A percentile compares a stretch with the other conserved stretches of the same genome.
phyloP scores from a whole-genome alignment of 441 rosid species.

The Erysimum cheiri region DNA sequence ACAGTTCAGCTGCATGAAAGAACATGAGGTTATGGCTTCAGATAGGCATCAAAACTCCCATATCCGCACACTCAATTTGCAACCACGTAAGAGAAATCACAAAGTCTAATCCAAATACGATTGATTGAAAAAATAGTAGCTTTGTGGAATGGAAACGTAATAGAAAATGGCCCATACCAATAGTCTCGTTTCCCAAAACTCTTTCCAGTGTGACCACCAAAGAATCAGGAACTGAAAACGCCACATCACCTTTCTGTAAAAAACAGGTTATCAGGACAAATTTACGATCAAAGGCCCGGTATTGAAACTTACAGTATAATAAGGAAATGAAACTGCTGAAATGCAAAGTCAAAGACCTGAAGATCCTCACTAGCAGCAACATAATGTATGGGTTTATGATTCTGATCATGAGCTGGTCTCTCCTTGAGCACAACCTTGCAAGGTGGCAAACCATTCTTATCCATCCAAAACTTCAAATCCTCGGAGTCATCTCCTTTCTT shows the following conservation, averaged over 20 bases:
- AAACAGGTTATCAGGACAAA: not conserved
- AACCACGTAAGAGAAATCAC: conserved; percentile 10
- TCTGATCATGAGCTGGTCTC: conserved; percentile 69
- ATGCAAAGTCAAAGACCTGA: conserved; percentile 53
- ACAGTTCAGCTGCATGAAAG: conserved; percentile 71
- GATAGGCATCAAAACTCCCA: not conserved
- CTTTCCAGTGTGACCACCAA: conserved; percentile 93
- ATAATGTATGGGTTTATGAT: conserved; percentile 77
- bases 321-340: conserved; percentile 10
- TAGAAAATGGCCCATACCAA: conserved; percentile 63
- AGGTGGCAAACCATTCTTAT: conserved; percentile 85
- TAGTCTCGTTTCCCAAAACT: conserved; percentile 90
- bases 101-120: not conserved
- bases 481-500: conserved; percentile 55
- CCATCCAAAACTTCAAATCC: conserved; percentile 94
- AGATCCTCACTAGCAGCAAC: conserved; percentile 92
- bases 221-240: conserved; percentile 82
- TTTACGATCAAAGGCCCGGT: not conserved
- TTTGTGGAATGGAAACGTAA: not conserved
- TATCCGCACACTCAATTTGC: not conserved
- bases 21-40: not conserved
- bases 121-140: not conserved
- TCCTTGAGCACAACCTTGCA: conserved; percentile 82
- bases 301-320: not conserved
- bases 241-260: conserved; percentile 80